Evolutionary conservation across 176 grass and related monocot genomes (phyloP), one percentile per base, ranked within the genome.

Genomic region (Pharus latifolius): DNA sequence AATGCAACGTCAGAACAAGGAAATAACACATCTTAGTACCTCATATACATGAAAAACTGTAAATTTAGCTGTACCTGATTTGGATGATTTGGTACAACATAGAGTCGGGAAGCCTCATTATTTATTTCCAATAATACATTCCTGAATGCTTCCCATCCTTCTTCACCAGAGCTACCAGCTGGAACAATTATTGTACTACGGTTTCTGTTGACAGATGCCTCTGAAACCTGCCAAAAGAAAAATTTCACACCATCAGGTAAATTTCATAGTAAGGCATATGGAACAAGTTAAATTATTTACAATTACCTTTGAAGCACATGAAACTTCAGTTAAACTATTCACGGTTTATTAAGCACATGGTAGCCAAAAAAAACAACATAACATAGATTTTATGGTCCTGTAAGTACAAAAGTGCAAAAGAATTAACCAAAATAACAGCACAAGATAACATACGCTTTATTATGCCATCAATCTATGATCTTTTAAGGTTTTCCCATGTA

Each of bases 141-240:
- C 56, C 95, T 91, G 70, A 99, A 99, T 69, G 89, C 78, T 86
- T 90, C 87, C 95, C 95, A 99, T 45, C 95, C 95, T 79, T 99
- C 95, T 88, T 99, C 95, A 33, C 90, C 84, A 68, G 95, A 86
- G 79, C 87, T 99, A 60, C 95, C 90, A 56, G 95, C 95, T 0
- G 95, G 95, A 80, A 99, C 78, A 72, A 91, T 94, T 45, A 99
- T 99, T 14, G 95, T 99, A 59, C 95, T 99, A 47, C 95, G 89
- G 67, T 99, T 99, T 72, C 95, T 88, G 35, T 94, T 99, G 72
- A 94, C 90, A 2, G 95, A 99, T 37, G 95, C 87, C 75, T 99
- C 95, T 14, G 95, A 94, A 52, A 99, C 79, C 95, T 99, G 56
- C n/a, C n/a, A n/a, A 32, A 87, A 28, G 50, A 37, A 65, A 43